Conservation (phyloP, 1,139 yeast genomes). For the Oligophagozyma castellii region DNA sequence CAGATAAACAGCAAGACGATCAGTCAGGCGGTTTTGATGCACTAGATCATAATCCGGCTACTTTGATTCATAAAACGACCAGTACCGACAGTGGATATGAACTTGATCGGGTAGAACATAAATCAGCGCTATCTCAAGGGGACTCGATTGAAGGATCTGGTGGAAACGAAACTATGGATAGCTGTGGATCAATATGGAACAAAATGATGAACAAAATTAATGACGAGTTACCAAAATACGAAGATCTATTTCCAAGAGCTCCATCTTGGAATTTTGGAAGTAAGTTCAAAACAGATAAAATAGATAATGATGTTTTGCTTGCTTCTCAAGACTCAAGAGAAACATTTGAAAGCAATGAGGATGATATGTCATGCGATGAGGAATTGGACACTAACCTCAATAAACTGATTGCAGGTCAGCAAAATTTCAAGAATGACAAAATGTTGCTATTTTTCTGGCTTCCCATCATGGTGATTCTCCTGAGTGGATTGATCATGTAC, state of each 20-base stretch:
- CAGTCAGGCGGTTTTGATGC: background rate
- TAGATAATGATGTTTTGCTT: background rate
- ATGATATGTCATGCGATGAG: constrained; percentile 17
- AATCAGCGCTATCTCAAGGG: background rate
- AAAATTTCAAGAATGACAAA: constrained; percentile 64
- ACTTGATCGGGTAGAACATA: background rate
- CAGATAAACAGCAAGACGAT: background rate
- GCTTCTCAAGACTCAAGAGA: constrained; percentile 5
- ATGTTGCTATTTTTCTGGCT: constrained; percentile 85
- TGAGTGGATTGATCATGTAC: constrained; percentile 39
- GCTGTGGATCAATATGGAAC: constrained; percentile 45
- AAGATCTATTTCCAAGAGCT: constrained; percentile 58
- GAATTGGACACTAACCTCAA: constrained; percentile 36
- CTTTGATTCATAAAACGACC: background rate
- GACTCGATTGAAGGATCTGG: constrained; percentile 4
- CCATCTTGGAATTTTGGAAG: constrained; percentile 1
- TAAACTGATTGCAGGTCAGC: constrained; percentile 44
- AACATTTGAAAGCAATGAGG: constrained; percentile 5
- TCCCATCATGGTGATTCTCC: constrained; percentile 43
- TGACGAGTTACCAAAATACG: constrained; percentile 59
- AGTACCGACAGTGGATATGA: background rate
- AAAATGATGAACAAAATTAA: constrained; percentile 48
- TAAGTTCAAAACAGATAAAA: background rate
- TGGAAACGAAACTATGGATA: constrained; percentile 9
- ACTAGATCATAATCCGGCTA: constrained; percentile 1